Percentiles rank a stretch among this genome's conserved stretches.
These are phyloP conservation scores for Triticum urartu DNA, from an alignment of 176 grass and related monocot species.

Conservation along the genomic window DNA sequence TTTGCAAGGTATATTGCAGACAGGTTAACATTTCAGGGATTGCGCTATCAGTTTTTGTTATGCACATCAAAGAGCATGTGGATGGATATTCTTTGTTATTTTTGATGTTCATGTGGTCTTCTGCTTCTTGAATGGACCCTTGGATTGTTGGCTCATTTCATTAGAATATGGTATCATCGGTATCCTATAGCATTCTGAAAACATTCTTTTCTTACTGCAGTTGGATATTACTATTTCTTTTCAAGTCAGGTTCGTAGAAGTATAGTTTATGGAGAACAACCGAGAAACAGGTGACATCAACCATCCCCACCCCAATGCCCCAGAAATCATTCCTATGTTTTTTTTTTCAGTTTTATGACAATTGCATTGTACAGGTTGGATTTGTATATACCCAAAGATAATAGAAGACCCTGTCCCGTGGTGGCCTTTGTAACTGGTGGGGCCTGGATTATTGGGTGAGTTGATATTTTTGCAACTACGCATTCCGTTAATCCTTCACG, in stretches of 20 bases:
- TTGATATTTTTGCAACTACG: conserved; percentile 2
- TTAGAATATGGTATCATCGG: not conserved
- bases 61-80: conserved; percentile 2
- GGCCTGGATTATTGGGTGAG: conserved; percentile 98
- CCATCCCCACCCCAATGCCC: not conserved
- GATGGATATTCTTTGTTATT: conserved; percentile 14
- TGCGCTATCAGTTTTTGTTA: conserved; percentile 10
- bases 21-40: not conserved
- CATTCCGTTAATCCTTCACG: not conserved
- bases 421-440: conserved; percentile 96
- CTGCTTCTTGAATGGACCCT: conserved; percentile 3
- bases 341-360: conserved; percentile 4
- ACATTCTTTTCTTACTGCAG: conserved; percentile 42
- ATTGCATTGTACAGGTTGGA: conserved; percentile 64
- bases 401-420: conserved; percentile 62
- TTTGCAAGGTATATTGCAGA: conserved; percentile 65
- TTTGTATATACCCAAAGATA: conserved; percentile 80
- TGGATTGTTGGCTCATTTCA: not conserved
- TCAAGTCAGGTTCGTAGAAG: conserved; percentile 88
- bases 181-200: conserved; percentile 22
- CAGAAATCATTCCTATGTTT: not conserved
- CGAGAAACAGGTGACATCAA: conserved; percentile 77
- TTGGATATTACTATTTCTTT: conserved; percentile 99
- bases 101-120: not conserved
- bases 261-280: conserved; percentile 90